phyloP scores from a whole-genome alignment of 176 grass and related monocot genomes.

The Elaeis guineensis region DNA sequence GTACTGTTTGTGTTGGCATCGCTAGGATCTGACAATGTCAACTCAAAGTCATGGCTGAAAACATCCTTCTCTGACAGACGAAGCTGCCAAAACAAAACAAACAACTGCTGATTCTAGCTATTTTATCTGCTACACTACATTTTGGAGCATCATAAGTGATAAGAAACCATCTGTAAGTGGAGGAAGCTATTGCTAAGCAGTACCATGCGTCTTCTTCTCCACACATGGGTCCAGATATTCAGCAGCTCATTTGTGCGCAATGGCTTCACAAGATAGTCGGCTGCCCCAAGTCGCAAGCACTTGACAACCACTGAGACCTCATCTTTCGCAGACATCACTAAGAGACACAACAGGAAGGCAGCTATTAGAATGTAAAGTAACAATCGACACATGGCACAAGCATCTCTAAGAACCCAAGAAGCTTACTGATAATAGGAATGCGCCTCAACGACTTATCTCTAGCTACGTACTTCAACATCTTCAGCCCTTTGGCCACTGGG shows the following conservation, averaged over 20 bases:
- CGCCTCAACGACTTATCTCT: constrained; percentile 72
- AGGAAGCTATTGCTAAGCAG: constrained; percentile 9
- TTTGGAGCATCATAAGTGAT: constrained; percentile 1
- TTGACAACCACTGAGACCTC: constrained; percentile 92
- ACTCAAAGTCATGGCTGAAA: constrained; percentile 60
- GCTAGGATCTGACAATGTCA: constrained; percentile 61
- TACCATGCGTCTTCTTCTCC: constrained; percentile 83
- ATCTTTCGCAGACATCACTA: constrained; percentile 93
- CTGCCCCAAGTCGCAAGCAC: constrained; percentile 83
- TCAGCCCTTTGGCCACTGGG: constrained; percentile 73
- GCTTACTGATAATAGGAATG: constrained; percentile 94
- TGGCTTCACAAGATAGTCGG: constrained; percentile 87
- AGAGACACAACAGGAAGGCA: neutral
- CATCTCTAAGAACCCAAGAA: neutral
- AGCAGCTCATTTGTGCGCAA: constrained; percentile 82
- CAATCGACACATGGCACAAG: neutral
- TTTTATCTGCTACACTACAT: neutral
- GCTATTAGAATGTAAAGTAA: neutral
- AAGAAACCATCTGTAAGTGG: constrained; percentile 13
- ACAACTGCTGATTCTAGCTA: constrained; percentile 10
- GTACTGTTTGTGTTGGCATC: constrained; percentile 87
- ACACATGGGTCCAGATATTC: constrained; percentile 95
- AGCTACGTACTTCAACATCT: constrained; percentile 96
- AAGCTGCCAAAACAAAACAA: constrained; percentile 51
- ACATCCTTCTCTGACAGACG: constrained; percentile 78